Base-by-base conservation (phyloP, 495 filamentous ascomycete species). In the Viridothelium virens region DNA sequence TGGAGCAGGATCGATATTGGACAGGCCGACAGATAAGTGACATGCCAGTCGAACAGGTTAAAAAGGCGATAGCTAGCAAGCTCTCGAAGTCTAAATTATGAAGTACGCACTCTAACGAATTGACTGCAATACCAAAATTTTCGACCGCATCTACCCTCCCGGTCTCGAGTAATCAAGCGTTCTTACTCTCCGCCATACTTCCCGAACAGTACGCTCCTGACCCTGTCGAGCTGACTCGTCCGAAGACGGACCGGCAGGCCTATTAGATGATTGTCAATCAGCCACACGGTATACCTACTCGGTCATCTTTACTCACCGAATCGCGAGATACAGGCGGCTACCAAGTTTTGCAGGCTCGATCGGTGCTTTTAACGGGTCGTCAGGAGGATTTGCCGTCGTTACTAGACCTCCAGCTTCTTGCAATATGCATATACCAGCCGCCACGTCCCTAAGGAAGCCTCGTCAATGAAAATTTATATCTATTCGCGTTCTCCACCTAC, bases 1-100 rank as follows among this genome's bases (percentile, higher is more conserved):
- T 91, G 64, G 87, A 90, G 71, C 87, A 90, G 67, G 70, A 85
- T 61, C 80, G 79, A 66, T 81, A 85, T 33, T 90, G 87, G 87
- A 87, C 83, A 38, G 80, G 82, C 2, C 74, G 76, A 64, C 77
- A 82, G 50, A 73, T 84, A 18, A 74, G 82, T 61, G 79, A 81
- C 38, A 77, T 85, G 44, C 83, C 84, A 7, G 79, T 85, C 38
- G 74, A 80, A 44, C 69, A 79, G 63, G 79, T 85, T 2, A 81
- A 84, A 71, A 75, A 79, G 41, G 67, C 77, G 18, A 81, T 86
- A 67, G 75, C 78, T 0, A 73, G 73, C 53, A 76, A 77, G 64
- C 61, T 68, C 10, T 5, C n/a, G 16, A 53, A 53, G 37, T 68
- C 63, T 62, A 65, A 70, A 69, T 14, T 53, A 44, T 44, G 41